phyloP scores from a whole-genome alignment of 2,329 filamentous ascomycete genomes.

The Fusarium keratoplasticum region DNA sequence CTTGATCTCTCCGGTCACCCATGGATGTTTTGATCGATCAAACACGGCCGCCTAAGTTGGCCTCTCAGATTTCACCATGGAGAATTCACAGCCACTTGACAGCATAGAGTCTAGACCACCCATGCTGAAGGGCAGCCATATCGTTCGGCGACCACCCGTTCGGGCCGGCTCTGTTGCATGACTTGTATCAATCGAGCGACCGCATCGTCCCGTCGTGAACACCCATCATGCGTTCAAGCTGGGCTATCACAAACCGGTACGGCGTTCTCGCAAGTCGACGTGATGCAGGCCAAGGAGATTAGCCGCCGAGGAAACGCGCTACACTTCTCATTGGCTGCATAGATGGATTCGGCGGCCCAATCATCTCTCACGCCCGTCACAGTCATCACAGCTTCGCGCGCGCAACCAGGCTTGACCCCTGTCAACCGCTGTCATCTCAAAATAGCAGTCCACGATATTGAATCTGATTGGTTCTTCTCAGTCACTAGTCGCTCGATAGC shows the following conservation, averaged over 20 bases:
- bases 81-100: not conserved
- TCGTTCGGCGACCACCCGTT: constrained; percentile 23
- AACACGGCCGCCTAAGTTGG: constrained; percentile 23
- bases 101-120: not conserved
- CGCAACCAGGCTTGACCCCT: constrained; percentile 47
- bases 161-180: constrained; percentile 36
- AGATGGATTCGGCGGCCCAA: constrained; percentile 34
- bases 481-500: constrained; percentile 37
- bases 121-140: constrained; percentile 20
- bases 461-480: constrained; percentile 48
- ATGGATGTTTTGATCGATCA: constrained; percentile 30
- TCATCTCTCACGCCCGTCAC: constrained; percentile 38
- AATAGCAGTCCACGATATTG: constrained; percentile 47
- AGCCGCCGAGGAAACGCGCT: constrained; percentile 42
- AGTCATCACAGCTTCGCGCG: constrained; percentile 51
- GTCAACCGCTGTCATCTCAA: constrained; percentile 47
- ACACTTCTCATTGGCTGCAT: constrained; percentile 35
- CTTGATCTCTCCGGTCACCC: not conserved
- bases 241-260: constrained; percentile 39
- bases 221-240: constrained; percentile 37
- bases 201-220: constrained; percentile 31
- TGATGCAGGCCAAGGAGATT: constrained; percentile 37
- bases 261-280: constrained; percentile 9
- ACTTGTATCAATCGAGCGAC: constrained; percentile 39
- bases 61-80: constrained; percentile 6